These are phyloP conservation scores for Hymenotorrendiella dingleyae DNA, from an alignment of 2,329 filamentous ascomycete species.

Conservation along the genomic window DNA sequence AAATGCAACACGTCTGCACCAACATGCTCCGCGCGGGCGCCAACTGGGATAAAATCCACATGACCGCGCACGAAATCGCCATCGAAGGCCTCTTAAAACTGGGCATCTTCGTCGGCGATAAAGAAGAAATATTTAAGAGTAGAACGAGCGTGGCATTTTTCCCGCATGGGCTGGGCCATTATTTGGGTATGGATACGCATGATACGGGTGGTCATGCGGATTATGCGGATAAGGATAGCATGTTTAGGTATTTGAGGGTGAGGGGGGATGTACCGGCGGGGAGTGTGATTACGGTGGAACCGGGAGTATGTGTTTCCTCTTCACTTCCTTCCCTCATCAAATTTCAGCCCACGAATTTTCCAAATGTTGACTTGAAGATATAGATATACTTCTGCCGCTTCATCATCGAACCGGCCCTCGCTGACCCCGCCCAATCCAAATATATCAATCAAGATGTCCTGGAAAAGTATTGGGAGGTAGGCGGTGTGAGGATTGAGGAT, in stretches of 20 bases:
- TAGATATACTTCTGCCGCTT: conserved; percentile 87
- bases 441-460: conserved; percentile 72
- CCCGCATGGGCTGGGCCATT: conserved; percentile 85
- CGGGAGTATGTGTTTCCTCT: conserved; percentile 55
- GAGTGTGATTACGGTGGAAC: conserved; percentile 89
- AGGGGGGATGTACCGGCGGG: conserved; percentile 69
- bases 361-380: conserved; percentile 1
- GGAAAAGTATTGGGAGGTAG: conserved; percentile 75
- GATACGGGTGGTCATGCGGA: conserved; percentile 76
- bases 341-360: not conserved
- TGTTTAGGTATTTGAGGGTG: conserved; percentile 84
- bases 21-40: conserved; percentile 66
- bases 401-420: conserved; percentile 75
- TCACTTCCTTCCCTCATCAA: not conserved
- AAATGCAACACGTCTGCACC: conserved; percentile 81
- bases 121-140: conserved; percentile 67
- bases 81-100: conserved; percentile 72
- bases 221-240: conserved; percentile 69
- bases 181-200: conserved; percentile 88
- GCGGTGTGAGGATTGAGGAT: conserved; percentile 66
- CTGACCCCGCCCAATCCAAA: conserved; percentile 63
- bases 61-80: conserved; percentile 72
- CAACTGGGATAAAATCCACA: conserved; percentile 75
- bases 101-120: conserved; percentile 64
- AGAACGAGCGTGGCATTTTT: conserved; percentile 87